These are phyloP conservation scores for Lactuca saligna DNA, from an alignment of 129 eudicot genomes.

Conservation along the genomic window DNA sequence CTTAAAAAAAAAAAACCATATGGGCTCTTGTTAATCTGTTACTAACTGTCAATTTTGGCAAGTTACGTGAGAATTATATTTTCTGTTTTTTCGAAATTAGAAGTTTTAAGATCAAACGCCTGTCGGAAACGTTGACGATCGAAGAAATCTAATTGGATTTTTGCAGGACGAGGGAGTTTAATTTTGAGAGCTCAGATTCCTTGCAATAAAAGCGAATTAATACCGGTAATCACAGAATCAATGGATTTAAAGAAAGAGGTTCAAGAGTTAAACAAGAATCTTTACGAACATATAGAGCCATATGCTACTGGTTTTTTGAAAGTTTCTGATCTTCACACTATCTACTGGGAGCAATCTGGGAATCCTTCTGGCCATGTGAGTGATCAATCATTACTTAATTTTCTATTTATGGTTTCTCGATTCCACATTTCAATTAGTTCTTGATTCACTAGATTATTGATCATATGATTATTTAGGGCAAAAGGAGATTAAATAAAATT, in stretches of 20 bases:
- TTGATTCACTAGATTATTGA: not conserved
- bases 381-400: conserved; percentile 15
- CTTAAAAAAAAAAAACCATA: conserved; percentile 3
- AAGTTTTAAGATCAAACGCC: not conserved
- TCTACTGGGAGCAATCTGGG: conserved; percentile 96
- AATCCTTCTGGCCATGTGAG: conserved; percentile 97
- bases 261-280: conserved; percentile 45
- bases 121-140: conserved; percentile 8
- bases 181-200: conserved; percentile 31
- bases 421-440: not conserved
- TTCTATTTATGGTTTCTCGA: not conserved
- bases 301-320: conserved; percentile 81
- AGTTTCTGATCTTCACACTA: conserved; percentile 85
- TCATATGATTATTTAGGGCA: not conserved
- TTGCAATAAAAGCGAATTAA: conserved; percentile 37
- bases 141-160: conserved; percentile 3
- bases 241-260: conserved; percentile 50
- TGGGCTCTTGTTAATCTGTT: conserved; percentile 21
- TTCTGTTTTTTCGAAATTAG: conserved; percentile 8
- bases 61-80: not conserved
- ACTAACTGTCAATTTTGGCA: not conserved
- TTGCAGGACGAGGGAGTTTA: conserved; percentile 57
- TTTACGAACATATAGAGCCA: conserved; percentile 78
- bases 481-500: not conserved
- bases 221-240: conserved; percentile 22